A percentile compares a stretch with the other conserved stretches of the same genome.
Conservation (phyloP, 306 rosid genomes). For the Cotoneaster glaucophyllus region DNA sequence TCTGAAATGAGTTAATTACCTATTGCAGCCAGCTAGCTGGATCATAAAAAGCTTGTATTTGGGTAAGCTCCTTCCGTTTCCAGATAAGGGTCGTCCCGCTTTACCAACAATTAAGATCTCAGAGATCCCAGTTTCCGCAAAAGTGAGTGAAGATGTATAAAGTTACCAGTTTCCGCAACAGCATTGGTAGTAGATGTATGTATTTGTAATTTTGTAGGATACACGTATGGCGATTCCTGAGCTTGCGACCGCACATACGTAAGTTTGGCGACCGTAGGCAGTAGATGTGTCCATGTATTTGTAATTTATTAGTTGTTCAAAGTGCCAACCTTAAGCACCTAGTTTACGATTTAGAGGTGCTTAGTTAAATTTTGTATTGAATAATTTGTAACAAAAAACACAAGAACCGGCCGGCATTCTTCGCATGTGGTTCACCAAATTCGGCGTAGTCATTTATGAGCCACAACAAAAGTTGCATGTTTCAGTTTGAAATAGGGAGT, state of each 20-base stretch:
- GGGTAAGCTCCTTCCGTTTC: slow-evolving; percentile 56
- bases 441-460: not conserved
- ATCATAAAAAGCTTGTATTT: slow-evolving; percentile 66
- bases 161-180: slow-evolving; percentile 1
- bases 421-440: not conserved
- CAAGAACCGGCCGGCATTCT: not conserved
- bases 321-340: too few species aligned
- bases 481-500: not conserved
- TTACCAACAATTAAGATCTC: slow-evolving; percentile 21
- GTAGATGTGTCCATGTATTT: too few species aligned
- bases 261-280: not conserved
- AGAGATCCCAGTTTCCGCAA: slow-evolving; percentile 22
- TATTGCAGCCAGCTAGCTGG: slow-evolving; percentile 70
- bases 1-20: not conserved
- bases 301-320: too few species aligned
- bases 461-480: not conserved
- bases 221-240: not conserved
- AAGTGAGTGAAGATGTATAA: slow-evolving; percentile 48
- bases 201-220: not conserved
- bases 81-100: slow-evolving; percentile 13
- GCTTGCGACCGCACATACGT: too few species aligned
- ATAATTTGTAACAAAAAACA: not conserved
- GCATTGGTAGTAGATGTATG: slow-evolving; percentile 8
- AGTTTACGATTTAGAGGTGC: too few species aligned
- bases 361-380: too few species aligned